These are phyloP conservation scores for Auricularia heimuer DNA, from an alignment of 768 basidiomycete genomes.

Conservation along the genomic window DNA sequence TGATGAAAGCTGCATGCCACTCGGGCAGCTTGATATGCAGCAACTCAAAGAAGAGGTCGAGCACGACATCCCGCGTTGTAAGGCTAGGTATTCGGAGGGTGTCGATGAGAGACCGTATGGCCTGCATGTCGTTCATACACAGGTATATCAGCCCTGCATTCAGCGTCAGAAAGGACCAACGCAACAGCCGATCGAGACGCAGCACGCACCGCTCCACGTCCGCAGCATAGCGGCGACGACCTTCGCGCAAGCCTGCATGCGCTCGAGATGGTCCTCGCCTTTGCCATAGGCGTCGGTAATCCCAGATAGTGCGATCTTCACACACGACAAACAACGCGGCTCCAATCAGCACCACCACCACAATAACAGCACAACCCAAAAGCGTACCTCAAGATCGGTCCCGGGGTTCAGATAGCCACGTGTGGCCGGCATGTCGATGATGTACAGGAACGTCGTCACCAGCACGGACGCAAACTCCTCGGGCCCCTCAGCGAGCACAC, in stretches of 20 bases:
- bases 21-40: slow-evolving; percentile 86
- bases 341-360: too few species aligned
- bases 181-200: slow-evolving; percentile 10
- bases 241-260: slow-evolving; percentile 66
- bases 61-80: slow-evolving; percentile 76
- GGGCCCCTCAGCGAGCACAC: slow-evolving; percentile 85
- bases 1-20: slow-evolving; percentile 90
- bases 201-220: slow-evolving; percentile 65
- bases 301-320: slow-evolving; percentile 75
- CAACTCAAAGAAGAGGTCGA: slow-evolving; percentile 91
- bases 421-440: slow-evolving; percentile 78
- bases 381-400: slow-evolving; percentile 75
- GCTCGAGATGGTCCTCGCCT: slow-evolving; percentile 64
- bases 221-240: slow-evolving; percentile 77
- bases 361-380: neutral
- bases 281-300: slow-evolving; percentile 92
- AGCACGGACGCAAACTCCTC: slow-evolving; percentile 69
- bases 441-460: slow-evolving; percentile 68
- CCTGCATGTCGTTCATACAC: slow-evolving; percentile 80
- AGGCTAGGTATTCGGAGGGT: slow-evolving; percentile 82
- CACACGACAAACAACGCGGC: neutral
- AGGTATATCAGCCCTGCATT: slow-evolving; percentile 74
- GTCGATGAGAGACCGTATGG: slow-evolving; percentile 75
- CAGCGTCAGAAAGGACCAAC: neutral
- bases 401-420: slow-evolving; percentile 70